Conservation (phyloP, 371 early-diverging fungal species). For the Conidiobolus incongruus region DNA sequence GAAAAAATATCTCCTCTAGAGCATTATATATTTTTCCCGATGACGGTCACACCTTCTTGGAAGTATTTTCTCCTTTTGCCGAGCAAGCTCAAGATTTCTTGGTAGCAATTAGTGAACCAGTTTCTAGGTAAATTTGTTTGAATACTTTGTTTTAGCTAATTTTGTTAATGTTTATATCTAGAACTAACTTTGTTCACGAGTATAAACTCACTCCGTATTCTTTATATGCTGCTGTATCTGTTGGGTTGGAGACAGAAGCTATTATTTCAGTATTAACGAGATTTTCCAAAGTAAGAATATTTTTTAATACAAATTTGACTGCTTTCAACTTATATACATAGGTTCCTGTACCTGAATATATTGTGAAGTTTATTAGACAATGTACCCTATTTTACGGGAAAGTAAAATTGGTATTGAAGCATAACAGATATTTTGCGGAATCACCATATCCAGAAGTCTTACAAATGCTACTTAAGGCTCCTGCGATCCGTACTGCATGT, state of each 20-base stretch:
- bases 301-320: not conserved
- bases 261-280: slow-evolving; percentile 86
- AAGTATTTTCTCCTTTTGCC: slow-evolving; percentile 90
- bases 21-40: slow-evolving; percentile 94
- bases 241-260: slow-evolving; percentile 90
- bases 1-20: slow-evolving; percentile 62
- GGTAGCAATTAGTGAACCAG: slow-evolving; percentile 97
- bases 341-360: slow-evolving; percentile 61
- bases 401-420: slow-evolving; percentile 91
- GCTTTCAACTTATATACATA: slow-evolving; percentile 2
- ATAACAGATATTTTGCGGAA: slow-evolving; percentile 86
- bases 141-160: not conserved
- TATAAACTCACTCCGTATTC: slow-evolving; percentile 96
- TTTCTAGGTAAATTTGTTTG: slow-evolving; percentile 41
- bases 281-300: slow-evolving; percentile 50
- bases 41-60: slow-evolving; percentile 84
- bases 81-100: slow-evolving; percentile 96
- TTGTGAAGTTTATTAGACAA: slow-evolving; percentile 65
- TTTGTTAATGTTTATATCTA: slow-evolving; percentile 8
- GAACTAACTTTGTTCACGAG: slow-evolving; percentile 95
- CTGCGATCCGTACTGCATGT: slow-evolving; percentile 45
- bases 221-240: slow-evolving; percentile 98
- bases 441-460: slow-evolving; percentile 69
- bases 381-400: slow-evolving; percentile 93
- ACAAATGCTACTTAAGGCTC: slow-evolving; percentile 64